Base-by-base conservation (phyloP, 2,329 filamentous ascomycete genomes). In the Talaromyces sp. region DNA sequence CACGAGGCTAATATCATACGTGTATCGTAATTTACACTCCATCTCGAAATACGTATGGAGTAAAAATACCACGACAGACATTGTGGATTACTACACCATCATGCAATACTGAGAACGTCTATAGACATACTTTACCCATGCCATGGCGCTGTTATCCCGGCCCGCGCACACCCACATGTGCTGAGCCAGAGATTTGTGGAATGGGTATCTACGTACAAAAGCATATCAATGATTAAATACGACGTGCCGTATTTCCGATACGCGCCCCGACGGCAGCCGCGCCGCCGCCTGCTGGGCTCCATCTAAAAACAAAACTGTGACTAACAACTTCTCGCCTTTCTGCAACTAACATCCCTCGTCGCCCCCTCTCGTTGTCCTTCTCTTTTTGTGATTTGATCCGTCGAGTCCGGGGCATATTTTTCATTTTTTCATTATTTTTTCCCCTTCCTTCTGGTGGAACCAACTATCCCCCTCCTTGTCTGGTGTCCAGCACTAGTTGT, bases 281-380 rank as follows among this genome's bases (percentile, higher is more conserved):
- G 50, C 50, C 27, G 56, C 51, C 36, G 23, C 23, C 23, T 23
- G 23, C 23, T 23, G 42, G 16, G 44, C 28, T 50, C 42, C n/a
- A 44, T 53, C 64, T 58, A 63, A 57, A 61, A 42, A 28, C 28
- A 18, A 61, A 61, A 64, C 64, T 64, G 61, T 65, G 64, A 65
- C 64, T 65, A 65, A 65, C 64, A 65, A 47, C 59, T 61, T 61
- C 58, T 55, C 57, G 18, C 16, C 56, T 34, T 34, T 28, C 54
- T 58, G 55, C 60, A 42, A 55, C 61, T 60, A 56, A 47, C 56
- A 47, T 23, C 40, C 27, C 55, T 30, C 59, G 47, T 27, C 31
- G 47, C 58, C 52, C 60, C 57, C 59, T 57, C 50, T 57, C 56
- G 14, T 52, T 52, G 51, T 57, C 44, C 27, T 52, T 47, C 54